A percentile compares a stretch with the other conserved stretches of the same genome.
phyloP scores from a whole-genome alignment of 2,329 filamentous ascomycete genomes.

The Dactylellina haptotyla region DNA sequence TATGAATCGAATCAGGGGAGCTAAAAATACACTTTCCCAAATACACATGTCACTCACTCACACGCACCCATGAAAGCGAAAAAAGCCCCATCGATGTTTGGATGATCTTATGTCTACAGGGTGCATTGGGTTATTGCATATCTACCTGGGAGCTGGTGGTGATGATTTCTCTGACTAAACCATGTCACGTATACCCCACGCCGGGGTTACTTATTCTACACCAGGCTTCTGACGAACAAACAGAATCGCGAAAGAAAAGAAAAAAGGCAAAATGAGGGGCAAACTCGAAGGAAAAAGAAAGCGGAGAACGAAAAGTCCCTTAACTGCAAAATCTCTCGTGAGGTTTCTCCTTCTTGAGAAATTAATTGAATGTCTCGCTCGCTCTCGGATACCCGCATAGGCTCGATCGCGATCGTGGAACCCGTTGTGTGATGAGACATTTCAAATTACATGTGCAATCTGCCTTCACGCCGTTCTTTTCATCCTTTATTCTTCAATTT shows the following conservation, averaged over 20 bases:
- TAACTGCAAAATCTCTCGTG: constrained; percentile 48
- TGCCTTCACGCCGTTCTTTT: too few relatives aligned
- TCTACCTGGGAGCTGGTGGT: constrained; percentile 3
- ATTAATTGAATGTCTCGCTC: constrained; percentile 26
- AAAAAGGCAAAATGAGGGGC: too few relatives aligned
- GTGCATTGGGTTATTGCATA: constrained; percentile 30
- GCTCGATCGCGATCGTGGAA: constrained; percentile 51
- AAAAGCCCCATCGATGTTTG: not conserved
- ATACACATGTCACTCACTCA: constrained; percentile 12
- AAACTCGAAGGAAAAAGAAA: too few relatives aligned
- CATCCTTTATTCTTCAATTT: constrained; percentile 1
- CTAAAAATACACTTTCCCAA: constrained; percentile 42
- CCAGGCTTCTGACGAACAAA: not conserved
- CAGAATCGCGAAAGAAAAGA: constrained; percentile 30
- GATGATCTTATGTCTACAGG: constrained; percentile 39
- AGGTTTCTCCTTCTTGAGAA: constrained; percentile 49
- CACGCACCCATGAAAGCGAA: constrained; percentile 16
- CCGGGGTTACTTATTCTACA: not conserved
- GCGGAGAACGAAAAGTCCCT: constrained; percentile 11
- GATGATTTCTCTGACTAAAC: constrained; percentile 48
- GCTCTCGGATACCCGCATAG: constrained; percentile 39
- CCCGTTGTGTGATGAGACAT: constrained; percentile 51
- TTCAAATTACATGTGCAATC: constrained; percentile 37
- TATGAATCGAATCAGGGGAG: not conserved
- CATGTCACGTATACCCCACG: constrained; percentile 36